Evolutionary conservation across 345 rosid genomes (phyloP), one percentile per base, ranked within the genome.

Genomic region (Barbarea vulgaris): DNA sequence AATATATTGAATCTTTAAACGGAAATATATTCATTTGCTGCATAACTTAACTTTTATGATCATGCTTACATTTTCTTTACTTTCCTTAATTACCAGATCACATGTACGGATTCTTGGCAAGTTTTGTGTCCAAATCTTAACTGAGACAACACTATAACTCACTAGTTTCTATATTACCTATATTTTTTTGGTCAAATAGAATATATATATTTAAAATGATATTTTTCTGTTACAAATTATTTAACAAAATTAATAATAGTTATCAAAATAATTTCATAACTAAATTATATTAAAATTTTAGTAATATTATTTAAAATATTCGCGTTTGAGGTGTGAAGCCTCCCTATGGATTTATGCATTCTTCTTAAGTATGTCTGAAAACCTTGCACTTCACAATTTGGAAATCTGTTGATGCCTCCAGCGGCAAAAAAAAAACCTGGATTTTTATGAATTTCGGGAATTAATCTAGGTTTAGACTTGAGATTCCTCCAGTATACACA

Each of bases 11-110:
- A 2, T 39, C 73, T 41, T 52, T 60, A 39, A 59, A 73, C 36
- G 70, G 70, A 53, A 63, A 67, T 57, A 46, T 33, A 22, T 25
- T n/a, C 22, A 3, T 56, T 54, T 64, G 36, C 14, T 31, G 57
- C 48, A 47, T 55, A 13, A 10, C 33, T 56, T 46, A 10, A 4
- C 50, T 24, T 42, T 73, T 22, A 12, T 69, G 42, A 41, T 63
- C 15, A n/a, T 53, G 9, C 19, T 63, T 3, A 24, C 22, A 53
- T 39, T 60, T 36, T 62, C 52, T 15, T 30, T 19, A 24, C 4
- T 27, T 33, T 47, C 36, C 7, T 71, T n/a, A n/a, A n/a, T 61
- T 62, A 39, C 41, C 15, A 28, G 44, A 27, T 42, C 55, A 19
- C 22, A 19, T 57, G 46, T 30, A 70, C 52, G 27, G 28, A 13